phyloP scores from a whole-genome alignment of 768 basidiomycete genomes.

The Sarcomyxa edulis region DNA sequence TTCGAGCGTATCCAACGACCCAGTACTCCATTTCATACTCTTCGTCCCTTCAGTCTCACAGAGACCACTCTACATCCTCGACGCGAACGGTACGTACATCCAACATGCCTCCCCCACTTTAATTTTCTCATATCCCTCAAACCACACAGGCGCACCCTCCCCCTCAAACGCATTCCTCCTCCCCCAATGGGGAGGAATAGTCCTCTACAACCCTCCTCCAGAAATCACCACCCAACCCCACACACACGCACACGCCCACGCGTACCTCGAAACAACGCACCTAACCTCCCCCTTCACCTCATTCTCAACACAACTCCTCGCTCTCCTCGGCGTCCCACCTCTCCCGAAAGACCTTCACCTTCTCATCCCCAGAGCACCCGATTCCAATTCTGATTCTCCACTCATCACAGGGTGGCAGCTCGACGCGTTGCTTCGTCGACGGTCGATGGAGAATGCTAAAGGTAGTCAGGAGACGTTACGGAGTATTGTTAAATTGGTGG shows the following conservation, averaged over 20 bases:
- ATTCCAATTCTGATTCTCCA: conserved; percentile 12
- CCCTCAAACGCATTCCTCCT: conserved; percentile 72
- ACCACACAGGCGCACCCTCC: conserved; percentile 36
- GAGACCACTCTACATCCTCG: conserved; percentile 65
- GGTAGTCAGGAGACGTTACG: conserved; percentile 68
- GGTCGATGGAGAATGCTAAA: conserved; percentile 63
- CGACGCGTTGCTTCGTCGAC: conserved; percentile 67
- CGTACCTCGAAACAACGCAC: conserved; percentile 34
- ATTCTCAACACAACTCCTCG: conserved; percentile 68
- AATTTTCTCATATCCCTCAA: conserved; percentile 7
- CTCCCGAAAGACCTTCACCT: conserved; percentile 44
- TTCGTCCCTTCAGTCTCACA: conserved; percentile 76
- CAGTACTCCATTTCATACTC: conserved; percentile 87
- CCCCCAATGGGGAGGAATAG: conserved; percentile 92
- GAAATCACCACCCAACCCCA: too few relatives aligned
- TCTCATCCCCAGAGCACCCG: conserved; percentile 10
- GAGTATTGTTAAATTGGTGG: conserved; percentile 81
- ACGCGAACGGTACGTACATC: conserved; percentile 38
- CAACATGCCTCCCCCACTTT: background rate
- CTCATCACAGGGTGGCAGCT: conserved; percentile 72
- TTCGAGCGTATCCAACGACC: conserved; percentile 88
- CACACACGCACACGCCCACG: too few relatives aligned
- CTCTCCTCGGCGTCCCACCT: conserved; percentile 75
- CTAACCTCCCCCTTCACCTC: conserved; percentile 52
- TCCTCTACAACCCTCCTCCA: conserved; percentile 62